phyloP scores from a whole-genome alignment of 139 green algal genomes.

The Chlamydomonas schloesseri region DNA sequence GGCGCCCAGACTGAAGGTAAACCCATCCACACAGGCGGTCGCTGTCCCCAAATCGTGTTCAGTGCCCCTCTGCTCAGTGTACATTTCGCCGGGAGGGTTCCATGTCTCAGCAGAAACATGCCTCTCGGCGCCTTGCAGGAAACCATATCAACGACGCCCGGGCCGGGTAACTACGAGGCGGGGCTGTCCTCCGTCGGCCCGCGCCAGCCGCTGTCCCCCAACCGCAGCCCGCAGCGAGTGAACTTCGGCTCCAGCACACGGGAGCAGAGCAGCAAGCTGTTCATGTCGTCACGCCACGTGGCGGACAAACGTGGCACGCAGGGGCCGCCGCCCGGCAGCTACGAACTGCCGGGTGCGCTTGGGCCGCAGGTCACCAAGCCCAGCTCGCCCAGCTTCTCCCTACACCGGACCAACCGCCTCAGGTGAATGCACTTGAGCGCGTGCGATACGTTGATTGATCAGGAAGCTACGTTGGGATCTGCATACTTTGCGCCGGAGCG shows the following conservation, averaged over 20 bases:
- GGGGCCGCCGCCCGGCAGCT: constrained; percentile 33
- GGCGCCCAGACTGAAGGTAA: no score
- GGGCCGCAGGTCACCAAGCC: constrained; percentile 33
- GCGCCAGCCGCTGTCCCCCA: background rate
- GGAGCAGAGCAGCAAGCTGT: constrained; percentile 13
- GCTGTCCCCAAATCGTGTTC: no score
- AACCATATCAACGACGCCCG: background rate
- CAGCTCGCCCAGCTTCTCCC: constrained; percentile 34
- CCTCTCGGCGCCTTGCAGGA: no score
- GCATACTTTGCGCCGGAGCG: no score
- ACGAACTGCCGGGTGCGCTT: constrained; percentile 14
- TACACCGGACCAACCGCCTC: constrained; percentile 38
- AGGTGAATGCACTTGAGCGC: constrained; percentile 36
- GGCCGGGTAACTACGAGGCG: background rate
- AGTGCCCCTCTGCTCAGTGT: no score
- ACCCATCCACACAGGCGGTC: no score
- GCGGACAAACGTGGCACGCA: constrained; percentile 23
- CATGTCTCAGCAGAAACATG: no score
- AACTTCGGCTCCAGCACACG: constrained; percentile 9
- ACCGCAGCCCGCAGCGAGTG: constrained; percentile 5
- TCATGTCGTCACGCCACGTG: background rate
- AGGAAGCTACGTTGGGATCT: no score
- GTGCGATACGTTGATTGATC: no score
- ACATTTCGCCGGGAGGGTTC: no score
- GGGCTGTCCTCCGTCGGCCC: background rate